Conservation (phyloP, 176 grass and related monocot species). For the Bolboschoenus planiculmis region DNA sequence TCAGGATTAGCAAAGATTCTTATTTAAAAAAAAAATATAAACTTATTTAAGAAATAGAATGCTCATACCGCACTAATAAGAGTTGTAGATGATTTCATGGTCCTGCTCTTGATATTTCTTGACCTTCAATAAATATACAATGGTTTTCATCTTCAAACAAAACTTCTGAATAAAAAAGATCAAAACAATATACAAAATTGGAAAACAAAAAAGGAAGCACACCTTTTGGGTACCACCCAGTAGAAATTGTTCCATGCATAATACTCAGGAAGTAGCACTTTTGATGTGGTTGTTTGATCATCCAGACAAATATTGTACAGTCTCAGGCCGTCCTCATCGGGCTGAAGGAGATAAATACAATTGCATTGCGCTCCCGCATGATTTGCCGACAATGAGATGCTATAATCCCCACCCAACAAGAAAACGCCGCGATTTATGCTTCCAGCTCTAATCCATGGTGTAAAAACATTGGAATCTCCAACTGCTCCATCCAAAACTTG, state of each 20-base stretch:
- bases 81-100: neutral
- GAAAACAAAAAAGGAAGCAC: neutral
- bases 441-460: neutral
- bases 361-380: neutral
- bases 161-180: neutral
- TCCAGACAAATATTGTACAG: slow-evolving; percentile 3
- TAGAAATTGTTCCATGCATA: neutral
- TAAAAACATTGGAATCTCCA: no score
- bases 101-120: neutral
- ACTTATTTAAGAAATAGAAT: neutral
- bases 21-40: no score
- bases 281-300: neutral
- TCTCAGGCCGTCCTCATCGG: neutral
- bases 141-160: neutral
- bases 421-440: neutral
- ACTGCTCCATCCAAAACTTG: neutral
- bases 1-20: no score
- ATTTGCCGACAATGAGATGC: slow-evolving; percentile 6
- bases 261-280: neutral
- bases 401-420: neutral
- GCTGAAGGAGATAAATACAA: slow-evolving; percentile 4
- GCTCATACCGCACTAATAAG: neutral
- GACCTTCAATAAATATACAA: neutral
- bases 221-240: neutral
- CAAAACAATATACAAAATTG: neutral